Evolutionary conservation across 768 basidiomycete species (phyloP).

Genomic region (Wakefieldia striispora): DNA sequence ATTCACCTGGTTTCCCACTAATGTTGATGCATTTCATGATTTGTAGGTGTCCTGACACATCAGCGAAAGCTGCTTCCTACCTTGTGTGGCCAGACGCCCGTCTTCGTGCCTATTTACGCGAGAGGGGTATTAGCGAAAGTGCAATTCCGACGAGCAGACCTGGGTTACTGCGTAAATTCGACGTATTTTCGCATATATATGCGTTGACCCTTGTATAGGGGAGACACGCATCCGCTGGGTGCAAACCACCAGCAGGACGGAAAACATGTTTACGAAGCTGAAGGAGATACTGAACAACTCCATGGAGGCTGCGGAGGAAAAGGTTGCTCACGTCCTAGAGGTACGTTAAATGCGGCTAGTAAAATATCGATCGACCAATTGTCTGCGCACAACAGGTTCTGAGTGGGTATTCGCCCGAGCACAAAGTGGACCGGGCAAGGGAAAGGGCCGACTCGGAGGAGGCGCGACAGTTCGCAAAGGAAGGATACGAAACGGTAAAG

Average conservation of each 20-base stretch:
- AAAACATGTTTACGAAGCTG: slow-evolving; percentile 58
- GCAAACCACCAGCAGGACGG: slow-evolving; percentile 55
- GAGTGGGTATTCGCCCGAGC: slow-evolving; percentile 33
- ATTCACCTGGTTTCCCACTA: neutral
- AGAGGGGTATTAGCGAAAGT: slow-evolving; percentile 71
- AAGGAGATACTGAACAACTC: slow-evolving; percentile 64
- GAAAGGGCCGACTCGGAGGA: slow-evolving; percentile 29
- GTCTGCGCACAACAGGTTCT: slow-evolving; percentile 30
- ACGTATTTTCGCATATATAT: slow-evolving; percentile 1
- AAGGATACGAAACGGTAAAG: slow-evolving; percentile 21
- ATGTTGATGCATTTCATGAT: neutral
- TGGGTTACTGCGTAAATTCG: slow-evolving; percentile 67
- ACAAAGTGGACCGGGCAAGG: slow-evolving; percentile 26
- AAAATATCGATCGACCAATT: neutral
- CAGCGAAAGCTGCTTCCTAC: slow-evolving; percentile 56
- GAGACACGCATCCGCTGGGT: slow-evolving; percentile 81
- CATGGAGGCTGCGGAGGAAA: slow-evolving; percentile 75
- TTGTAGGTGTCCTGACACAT: slow-evolving; percentile 52
- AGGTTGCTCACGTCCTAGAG: slow-evolving; percentile 49
- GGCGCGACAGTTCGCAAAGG: slow-evolving; percentile 19
- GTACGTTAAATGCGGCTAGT: slow-evolving; percentile 12
- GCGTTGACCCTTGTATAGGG: slow-evolving; percentile 39
- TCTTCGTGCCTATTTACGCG: slow-evolving; percentile 83
- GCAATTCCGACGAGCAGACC: slow-evolving; percentile 63
- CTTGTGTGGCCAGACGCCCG: slow-evolving; percentile 92